Evolutionary conservation across 495 filamentous ascomycete genomes (phyloP).

Genomic region (Penicillium paxilli): DNA sequence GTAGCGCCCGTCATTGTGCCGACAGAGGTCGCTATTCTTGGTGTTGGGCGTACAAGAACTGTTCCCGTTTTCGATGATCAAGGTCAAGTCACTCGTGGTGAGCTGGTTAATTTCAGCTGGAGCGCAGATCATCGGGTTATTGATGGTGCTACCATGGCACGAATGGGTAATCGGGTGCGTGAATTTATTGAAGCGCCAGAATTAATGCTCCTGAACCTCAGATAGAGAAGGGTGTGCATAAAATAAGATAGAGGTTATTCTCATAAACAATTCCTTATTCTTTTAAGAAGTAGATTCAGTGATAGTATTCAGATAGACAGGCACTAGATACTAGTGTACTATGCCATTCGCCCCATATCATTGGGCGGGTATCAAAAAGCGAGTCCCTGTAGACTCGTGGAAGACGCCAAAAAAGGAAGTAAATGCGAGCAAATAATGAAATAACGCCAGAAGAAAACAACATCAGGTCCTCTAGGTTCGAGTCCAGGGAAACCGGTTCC

Average conservation of each 20-base stretch:
- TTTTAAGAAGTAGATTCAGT: too few relatives aligned
- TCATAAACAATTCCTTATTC: too few relatives aligned
- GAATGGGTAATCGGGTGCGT: constrained; percentile 78
- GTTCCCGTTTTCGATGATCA: constrained; percentile 72
- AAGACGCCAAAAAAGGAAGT: constrained; percentile 7
- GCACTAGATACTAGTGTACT: neutral
- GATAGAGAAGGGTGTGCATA: constrained; percentile 29
- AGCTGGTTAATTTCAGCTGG: constrained; percentile 92
- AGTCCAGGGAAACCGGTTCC: neutral
- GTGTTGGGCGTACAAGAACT: constrained; percentile 75
- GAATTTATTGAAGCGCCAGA: constrained; percentile 79
- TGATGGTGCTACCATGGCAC: constrained; percentile 91
- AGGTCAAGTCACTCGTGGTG: constrained; percentile 87
- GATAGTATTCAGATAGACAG: neutral
- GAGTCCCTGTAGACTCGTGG: constrained; percentile 1
- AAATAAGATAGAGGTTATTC: neutral
- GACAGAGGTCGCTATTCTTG: constrained; percentile 88
- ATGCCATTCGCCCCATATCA: neutral
- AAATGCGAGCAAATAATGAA: neutral
- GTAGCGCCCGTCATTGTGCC: constrained; percentile 87
- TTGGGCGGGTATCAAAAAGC: constrained; percentile 14
- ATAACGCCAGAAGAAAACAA: neutral
- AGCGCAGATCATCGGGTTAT: constrained; percentile 94
- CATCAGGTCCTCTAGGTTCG: neutral
- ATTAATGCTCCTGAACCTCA: constrained; percentile 66